Conservation (phyloP, 75 land plant genomes). For the Cupressus sempervirens region DNA sequence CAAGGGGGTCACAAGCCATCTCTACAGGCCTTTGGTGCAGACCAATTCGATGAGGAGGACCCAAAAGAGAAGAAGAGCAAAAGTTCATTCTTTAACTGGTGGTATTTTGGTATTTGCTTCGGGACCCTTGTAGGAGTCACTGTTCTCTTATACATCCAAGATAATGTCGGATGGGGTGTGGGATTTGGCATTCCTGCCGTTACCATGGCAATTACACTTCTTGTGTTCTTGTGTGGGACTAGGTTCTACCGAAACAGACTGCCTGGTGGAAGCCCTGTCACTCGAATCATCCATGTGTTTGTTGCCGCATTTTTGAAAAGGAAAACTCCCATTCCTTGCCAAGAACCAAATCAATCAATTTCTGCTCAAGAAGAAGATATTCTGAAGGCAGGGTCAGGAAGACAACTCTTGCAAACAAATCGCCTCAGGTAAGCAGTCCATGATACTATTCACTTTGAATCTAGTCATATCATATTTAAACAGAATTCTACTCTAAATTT, state of each 20-base stretch:
- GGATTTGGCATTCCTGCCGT: constrained; percentile 53
- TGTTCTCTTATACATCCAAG: constrained; percentile 48
- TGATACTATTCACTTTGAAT: background rate
- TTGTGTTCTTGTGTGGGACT: constrained; percentile 44
- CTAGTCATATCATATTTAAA: background rate
- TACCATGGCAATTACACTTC: constrained; percentile 32
- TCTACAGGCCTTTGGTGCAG: constrained; percentile 80
- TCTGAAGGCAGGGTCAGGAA: constrained; percentile 8
- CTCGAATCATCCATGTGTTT: constrained; percentile 29
- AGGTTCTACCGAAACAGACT: constrained; percentile 25
- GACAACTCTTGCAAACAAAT: constrained; percentile 20
- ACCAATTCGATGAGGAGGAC: constrained; percentile 51
- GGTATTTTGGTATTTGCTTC: constrained; percentile 45
- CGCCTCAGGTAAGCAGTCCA: constrained; percentile 22
- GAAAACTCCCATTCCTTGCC: background rate
- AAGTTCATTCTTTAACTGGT: constrained; percentile 81
- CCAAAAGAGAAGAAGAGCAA: constrained; percentile 32
- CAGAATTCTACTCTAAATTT: background rate
- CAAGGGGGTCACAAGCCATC: constrained; percentile 82
- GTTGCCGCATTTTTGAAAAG: constrained; percentile 20
- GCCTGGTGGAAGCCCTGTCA: constrained; percentile 32
- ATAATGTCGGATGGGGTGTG: constrained; percentile 55
- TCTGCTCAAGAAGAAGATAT: constrained; percentile 12
- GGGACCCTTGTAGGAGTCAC: constrained; percentile 22
- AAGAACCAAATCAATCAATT: background rate